These are phyloP conservation scores for Fusarium concolor DNA, from an alignment of 2,329 filamentous ascomycete species.

Conservation along the genomic window DNA sequence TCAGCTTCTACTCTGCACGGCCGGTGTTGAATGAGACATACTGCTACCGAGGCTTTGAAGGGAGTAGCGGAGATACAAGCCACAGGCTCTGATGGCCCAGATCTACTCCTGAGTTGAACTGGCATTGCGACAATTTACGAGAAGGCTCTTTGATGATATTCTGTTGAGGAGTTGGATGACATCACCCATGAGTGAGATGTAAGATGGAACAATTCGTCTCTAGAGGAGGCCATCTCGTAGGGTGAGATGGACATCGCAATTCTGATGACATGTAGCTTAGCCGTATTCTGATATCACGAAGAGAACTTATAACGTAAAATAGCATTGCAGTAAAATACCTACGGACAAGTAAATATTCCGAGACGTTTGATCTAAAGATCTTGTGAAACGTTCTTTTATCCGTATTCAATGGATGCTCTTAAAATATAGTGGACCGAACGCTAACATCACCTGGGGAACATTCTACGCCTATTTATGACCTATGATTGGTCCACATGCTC, in stretches of 20 bases:
- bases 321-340: neutral
- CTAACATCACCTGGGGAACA: constrained; percentile 19
- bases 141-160: neutral
- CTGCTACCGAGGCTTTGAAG: constrained; percentile 27
- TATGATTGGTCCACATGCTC: constrained; percentile 29
- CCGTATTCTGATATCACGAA: neutral
- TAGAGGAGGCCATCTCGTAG: no score
- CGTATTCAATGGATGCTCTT: neutral
- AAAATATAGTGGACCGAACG: neutral
- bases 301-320: neutral
- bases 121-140: constrained; percentile 11
- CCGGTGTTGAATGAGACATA: constrained; percentile 1
- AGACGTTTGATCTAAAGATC: neutral
- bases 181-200: neutral
- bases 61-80: constrained; percentile 5
- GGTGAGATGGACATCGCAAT: no score
- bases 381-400: neutral
- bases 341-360: neutral
- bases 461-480: neutral
- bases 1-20: constrained; percentile 5
- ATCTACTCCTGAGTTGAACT: constrained; percentile 15
- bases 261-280: neutral
- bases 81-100: neutral
- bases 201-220: neutral
- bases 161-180: neutral